Percentiles rank a stretch among this genome's conserved stretches.
Evolutionary conservation across 768 basidiomycete genomes (phyloP).

Genomic region (Leucosporidium creatinivorum): DNA sequence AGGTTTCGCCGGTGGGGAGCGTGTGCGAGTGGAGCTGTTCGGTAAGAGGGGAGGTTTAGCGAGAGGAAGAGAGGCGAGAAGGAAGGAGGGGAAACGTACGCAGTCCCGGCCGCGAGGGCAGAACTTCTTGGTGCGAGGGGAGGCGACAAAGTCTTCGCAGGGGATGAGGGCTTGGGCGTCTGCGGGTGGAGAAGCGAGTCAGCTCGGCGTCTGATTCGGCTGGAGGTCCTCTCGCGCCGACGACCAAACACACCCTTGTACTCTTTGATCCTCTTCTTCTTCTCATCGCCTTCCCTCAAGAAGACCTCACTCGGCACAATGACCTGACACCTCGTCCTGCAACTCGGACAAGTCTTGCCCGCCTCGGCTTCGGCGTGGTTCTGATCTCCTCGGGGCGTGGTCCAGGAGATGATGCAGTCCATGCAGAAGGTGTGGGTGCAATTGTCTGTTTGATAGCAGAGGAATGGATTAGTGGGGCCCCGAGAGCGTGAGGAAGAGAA

Average conservation of each 20-base stretch:
- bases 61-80: too few species aligned
- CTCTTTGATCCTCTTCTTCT: background rate
- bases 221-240: too few species aligned
- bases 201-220: background rate
- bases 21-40: conserved; percentile 11
- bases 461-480: background rate
- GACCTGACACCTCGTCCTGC: background rate
- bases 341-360: background rate
- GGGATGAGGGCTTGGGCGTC: background rate
- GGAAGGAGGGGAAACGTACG: background rate
- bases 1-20: background rate
- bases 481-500: background rate
- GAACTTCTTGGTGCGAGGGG: background rate
- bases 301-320: background rate
- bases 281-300: background rate
- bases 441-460: background rate
- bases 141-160: background rate
- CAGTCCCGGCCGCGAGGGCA: conserved; percentile 5
- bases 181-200: background rate
- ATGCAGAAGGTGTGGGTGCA: conserved; percentile 9
- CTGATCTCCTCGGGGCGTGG: background rate
- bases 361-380: background rate
- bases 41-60: too few species aligned
- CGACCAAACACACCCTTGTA: background rate
- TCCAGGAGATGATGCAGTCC: background rate